Base-by-base conservation (phyloP, 495 filamentous ascomycete genomes). In the Aspergillus mulundensis region DNA sequence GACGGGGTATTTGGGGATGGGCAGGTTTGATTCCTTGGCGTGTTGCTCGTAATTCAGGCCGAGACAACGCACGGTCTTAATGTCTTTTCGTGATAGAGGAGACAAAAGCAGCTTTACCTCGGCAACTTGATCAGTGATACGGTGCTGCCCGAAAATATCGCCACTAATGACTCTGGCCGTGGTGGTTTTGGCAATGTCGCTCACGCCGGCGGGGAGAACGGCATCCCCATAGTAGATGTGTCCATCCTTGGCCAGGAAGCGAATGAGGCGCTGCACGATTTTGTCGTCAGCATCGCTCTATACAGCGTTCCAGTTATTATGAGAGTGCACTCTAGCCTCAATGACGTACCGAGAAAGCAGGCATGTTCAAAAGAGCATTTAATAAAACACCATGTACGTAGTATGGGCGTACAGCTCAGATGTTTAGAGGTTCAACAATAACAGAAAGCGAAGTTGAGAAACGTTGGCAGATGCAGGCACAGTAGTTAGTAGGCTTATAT, bases 11-110 rank as follows among this genome's bases (percentile, higher is more conserved):
- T 84, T 82, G 15, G 90, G 90, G 41, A 90, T 77, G 0, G 88
- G 83, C 69, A 91, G 81, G 32, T 82, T 84, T 44, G 85, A 81
- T 76, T 94, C 90, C 61, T 84, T 84, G 2, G 90, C 90, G 61
- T 94, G 90, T 50, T 86, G 74, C 43, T 83, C 85, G 65, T 95
- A 95, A 70, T 95, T 94, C 19, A 94, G 73, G 15, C 90, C 89
- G 25, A 95, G 64, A 59, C 88, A 92, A 53, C 90, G 82, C 25
- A 94, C 86, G 4, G 88, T 89, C 61, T 77, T 80, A 53, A 90
- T 81, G 56, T 91, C 84, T 44, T 83, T 76, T 14, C 77, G 73
- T 1, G 87, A 82, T 25, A 95, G 66, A 3, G 90, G 90, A 1
- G 87, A 70, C 15, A 93, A 78, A 4, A 94, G 76, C 38, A 82